Base-by-base conservation (phyloP, 2,329 filamentous ascomycete genomes). In the Botryotinia globosa region DNA sequence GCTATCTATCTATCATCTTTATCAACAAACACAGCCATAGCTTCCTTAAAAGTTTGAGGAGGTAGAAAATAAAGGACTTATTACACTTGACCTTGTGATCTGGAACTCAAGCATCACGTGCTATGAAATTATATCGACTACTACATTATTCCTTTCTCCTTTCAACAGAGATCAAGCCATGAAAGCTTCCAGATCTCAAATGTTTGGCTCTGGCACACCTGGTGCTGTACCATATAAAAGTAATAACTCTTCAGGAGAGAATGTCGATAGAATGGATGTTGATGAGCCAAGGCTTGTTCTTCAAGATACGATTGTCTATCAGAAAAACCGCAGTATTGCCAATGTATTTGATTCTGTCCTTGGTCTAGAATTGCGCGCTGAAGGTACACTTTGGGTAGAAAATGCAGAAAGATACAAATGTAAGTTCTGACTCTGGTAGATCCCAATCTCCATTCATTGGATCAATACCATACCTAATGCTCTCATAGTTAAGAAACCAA, bases 311-410 rank as follows among this genome's bases (percentile, higher is more conserved):
- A 67, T 72, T n/a, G 51, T 72, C 20, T 67, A 63, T 10, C 63
- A 59, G 32, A 56, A 34, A 58, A 67, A 59, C 20, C 39, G 48
- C 10, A 67, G 29, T 12, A 44, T 56, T 25, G 70, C 70, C 51
- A 72, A 48, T 37, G 63, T 72, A 20, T 42, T 54, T 12, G 70
- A 72, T 67, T 44, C 54, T 22, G 44, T 51, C 22, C 25, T 51
- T 22, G 70, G 70, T 6, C 32, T 70, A 12, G 48, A 54, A 32
- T 51, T 72, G 16, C 39, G 39, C 29, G 70, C 70, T 7, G 62
- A 72, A 29, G 70, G 70, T 39, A 44, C 39, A 42, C 62, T 72
- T 14, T 72, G 70, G 70, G 64, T 72, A 34, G 70, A 72, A 16
- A 56, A 72, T 45, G 62, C 61, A 4, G 45, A 72, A 25, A 72